Conservation (phyloP, 257 asterid species). For the Nicotiana knightiana region DNA sequence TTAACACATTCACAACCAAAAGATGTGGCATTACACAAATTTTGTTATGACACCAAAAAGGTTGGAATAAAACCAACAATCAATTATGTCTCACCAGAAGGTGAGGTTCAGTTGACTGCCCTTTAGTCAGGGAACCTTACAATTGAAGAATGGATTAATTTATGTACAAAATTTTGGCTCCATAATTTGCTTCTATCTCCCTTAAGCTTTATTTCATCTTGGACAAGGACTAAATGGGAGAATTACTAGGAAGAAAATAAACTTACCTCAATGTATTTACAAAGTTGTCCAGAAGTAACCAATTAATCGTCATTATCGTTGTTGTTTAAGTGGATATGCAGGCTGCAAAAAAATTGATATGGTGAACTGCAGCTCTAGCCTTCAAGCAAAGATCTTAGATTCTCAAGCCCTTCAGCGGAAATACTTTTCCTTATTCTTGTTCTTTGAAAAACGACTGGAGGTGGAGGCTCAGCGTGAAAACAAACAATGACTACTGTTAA, state of each 20-base stretch:
- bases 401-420: slow-evolving; percentile 78
- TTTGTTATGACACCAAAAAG: neutral
- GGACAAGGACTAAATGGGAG: neutral
- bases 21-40: neutral
- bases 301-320: slow-evolving; percentile 20
- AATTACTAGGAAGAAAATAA: neutral
- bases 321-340: neutral
- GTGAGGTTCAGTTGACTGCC: neutral
- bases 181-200: neutral
- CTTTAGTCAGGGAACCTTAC: neutral
- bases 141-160: slow-evolving; percentile 1
- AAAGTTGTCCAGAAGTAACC: slow-evolving; percentile 3
- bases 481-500: slow-evolving; percentile 73
- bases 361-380: slow-evolving; percentile 18
- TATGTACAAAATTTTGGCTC: neutral
- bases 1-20: neutral
- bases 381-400: slow-evolving; percentile 55
- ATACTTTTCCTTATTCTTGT: slow-evolving; percentile 61
- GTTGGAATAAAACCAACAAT: neutral
- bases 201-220: slow-evolving; percentile 22
- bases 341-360: neutral
- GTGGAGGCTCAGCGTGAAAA: slow-evolving; percentile 71
- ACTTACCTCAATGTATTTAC: slow-evolving; percentile 20
- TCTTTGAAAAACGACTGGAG: slow-evolving; percentile 38
- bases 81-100: slow-evolving; percentile 1